Evolutionary conservation across 306 rosid species (phyloP).

Genomic region (Cyclanthera cordifolia): DNA sequence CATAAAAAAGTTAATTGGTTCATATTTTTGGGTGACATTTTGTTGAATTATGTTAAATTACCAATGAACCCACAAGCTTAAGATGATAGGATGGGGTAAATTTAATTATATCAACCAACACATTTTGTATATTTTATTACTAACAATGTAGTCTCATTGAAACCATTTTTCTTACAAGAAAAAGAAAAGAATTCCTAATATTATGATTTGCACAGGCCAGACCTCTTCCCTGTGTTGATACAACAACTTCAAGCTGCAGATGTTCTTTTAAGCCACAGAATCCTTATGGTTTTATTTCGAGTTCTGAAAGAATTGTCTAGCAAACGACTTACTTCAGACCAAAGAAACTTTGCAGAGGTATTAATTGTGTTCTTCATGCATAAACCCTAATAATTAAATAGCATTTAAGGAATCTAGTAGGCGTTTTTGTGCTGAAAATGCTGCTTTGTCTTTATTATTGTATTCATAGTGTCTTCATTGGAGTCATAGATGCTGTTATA

Average conservation of each 20-base stretch:
- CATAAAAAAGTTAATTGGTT: background rate
- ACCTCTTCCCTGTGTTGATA: constrained; percentile 68
- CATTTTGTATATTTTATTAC: no score
- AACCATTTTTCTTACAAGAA: background rate
- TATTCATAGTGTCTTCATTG: background rate
- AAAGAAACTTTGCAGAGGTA: constrained; percentile 87
- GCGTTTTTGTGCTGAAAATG: background rate
- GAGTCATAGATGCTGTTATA: background rate
- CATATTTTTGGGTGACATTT: background rate
- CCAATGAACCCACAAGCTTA: no score
- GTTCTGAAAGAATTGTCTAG: constrained; percentile 81
- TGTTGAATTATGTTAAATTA: no score
- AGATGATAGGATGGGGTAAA: no score
- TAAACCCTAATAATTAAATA: background rate
- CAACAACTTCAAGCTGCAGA: constrained; percentile 80
- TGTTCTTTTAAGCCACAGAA: constrained; percentile 69
- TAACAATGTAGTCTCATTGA: background rate
- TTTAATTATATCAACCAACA: no score
- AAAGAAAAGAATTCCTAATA: background rate
- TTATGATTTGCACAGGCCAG: constrained; percentile 68
- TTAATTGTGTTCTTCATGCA: background rate
- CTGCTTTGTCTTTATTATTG: background rate
- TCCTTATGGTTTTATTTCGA: constrained; percentile 68
- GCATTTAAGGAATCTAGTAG: background rate
- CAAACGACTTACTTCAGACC: constrained; percentile 76